These are phyloP conservation scores for Lactarius indigo DNA, from an alignment of 768 basidiomycete species.

Conservation along the genomic window DNA sequence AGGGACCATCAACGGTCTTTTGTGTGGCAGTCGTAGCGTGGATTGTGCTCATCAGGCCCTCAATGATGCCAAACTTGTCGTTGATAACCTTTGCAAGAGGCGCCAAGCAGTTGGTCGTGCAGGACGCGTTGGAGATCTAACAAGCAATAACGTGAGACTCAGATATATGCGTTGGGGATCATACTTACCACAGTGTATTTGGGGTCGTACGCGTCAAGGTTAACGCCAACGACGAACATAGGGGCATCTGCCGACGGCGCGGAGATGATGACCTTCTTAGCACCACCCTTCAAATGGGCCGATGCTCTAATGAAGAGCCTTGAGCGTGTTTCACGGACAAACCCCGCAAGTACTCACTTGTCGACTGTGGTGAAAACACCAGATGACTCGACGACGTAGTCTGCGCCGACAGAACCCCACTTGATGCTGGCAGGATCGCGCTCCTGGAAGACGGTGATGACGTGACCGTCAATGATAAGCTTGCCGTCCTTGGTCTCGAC, in stretches of 20 bases:
- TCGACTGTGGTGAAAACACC: conserved; percentile 98
- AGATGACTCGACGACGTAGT: conserved; percentile 96
- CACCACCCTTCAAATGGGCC: conserved; percentile 95
- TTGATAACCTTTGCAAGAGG: conserved; percentile 97
- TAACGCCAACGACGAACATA: conserved; percentile 94
- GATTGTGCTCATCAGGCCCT: conserved; percentile 98
- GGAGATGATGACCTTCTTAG: conserved; percentile 99
- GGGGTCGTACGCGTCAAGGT: conserved; percentile 88
- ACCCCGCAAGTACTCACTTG: conserved; percentile 47
- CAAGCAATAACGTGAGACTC: conserved; percentile 2
- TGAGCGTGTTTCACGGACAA: not conserved
- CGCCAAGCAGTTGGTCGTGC: conserved; percentile 99
- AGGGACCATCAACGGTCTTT: conserved; percentile 93
- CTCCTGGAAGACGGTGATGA: conserved; percentile 78
- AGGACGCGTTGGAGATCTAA: conserved; percentile 96
- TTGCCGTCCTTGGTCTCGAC: conserved; percentile 84
- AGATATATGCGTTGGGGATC: conserved; percentile 8
- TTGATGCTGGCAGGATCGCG: conserved; percentile 81
- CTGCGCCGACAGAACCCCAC: conserved; percentile 79
- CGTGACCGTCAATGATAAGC: conserved; percentile 78
- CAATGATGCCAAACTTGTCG: conserved; percentile 94
- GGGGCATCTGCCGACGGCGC: conserved; percentile 97
- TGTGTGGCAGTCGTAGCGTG: conserved; percentile 96
- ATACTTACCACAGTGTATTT: conserved; percentile 76
- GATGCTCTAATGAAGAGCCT: conserved; percentile 53